Evolutionary conservation across 306 rosid species (phyloP), one percentile per base, ranked within the genome.

Genomic region (Acmispon strigosus): DNA sequence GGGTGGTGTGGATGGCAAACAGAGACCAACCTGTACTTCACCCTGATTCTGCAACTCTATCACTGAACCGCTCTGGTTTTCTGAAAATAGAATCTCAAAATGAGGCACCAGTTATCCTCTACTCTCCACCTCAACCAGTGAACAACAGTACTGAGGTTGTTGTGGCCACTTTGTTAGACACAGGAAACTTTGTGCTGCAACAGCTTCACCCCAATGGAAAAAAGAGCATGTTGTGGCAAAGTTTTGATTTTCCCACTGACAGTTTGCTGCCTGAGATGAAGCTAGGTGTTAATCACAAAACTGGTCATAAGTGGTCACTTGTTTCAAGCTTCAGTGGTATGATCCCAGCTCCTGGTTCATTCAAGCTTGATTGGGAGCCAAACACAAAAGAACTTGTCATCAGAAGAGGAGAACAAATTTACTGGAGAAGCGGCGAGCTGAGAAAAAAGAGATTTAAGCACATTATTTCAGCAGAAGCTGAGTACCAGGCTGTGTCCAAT

Each of bases 301-400:
- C 45, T 2, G 75, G 77, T 42, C 52, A 4, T 6, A 32, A 52
- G 0, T 53, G 66, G 81, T 44, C 57, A 6, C 11, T 81, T 15
- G 54, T 57, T 34, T 69, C 80, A 34, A 39, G 42, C 16, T 1
- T 62, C 3, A 15, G 24, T 10, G 0, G 0, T 0, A 0, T 3
- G 0, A 13, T 3, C 9, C 20, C 29, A 2, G 4, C 12, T 10
- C 3, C 68, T 0, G 80, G 86, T 32, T 8, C 75, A 7, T 82
- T 78, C 52, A 64, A 4, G 0, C 69, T 82, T 51, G 78, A 69
- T 24, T 82, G 86, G 80, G 80, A 82, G 2, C 37, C 82, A 1
- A 58, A 0, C 8, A 11, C 1, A 10, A 14, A 0, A 4, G 39
- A 62, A 16, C 34, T 77, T 66, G 12, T 62, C 11, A 77, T 77